A percentile compares a stretch with the other conserved stretches of the same genome.
Evolutionary conservation across 2,329 filamentous ascomycete genomes (phyloP).

Genomic region (Colletotrichum chrysophilum): DNA sequence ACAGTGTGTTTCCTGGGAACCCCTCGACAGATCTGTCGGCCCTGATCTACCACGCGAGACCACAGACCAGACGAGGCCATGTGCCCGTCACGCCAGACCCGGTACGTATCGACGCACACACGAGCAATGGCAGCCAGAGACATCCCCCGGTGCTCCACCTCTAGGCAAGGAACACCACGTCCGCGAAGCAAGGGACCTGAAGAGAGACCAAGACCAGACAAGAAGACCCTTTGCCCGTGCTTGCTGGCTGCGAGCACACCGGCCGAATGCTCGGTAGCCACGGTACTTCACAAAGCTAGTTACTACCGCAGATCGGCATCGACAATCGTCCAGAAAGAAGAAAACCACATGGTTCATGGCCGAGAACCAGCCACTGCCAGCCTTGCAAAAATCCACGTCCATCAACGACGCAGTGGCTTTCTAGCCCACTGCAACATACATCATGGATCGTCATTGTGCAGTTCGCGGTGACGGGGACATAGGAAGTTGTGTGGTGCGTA

Average conservation of each 20-base stretch:
- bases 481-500: background rate
- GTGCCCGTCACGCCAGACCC: constrained; percentile 8
- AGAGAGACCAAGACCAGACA: background rate
- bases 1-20: background rate
- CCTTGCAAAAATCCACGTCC: background rate
- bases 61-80: constrained; percentile 17
- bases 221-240: background rate
- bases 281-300: background rate
- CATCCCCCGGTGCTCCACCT: background rate
- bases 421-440: background rate
- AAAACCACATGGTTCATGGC: background rate
- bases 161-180: constrained; percentile 6
- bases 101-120: background rate
- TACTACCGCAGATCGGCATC: background rate
- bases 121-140: background rate
- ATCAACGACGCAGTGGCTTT: background rate
- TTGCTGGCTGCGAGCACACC: background rate
- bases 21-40: constrained; percentile 13
- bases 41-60: constrained; percentile 18
- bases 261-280: background rate
- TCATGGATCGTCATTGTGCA: constrained; percentile 16
- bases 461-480: background rate
- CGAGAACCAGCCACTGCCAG: background rate
- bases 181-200: constrained; percentile 15
- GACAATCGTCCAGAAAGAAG: background rate